Conservation (phyloP, 2,329 filamentous ascomycete species). For the Pleochaeta shiraiana region DNA sequence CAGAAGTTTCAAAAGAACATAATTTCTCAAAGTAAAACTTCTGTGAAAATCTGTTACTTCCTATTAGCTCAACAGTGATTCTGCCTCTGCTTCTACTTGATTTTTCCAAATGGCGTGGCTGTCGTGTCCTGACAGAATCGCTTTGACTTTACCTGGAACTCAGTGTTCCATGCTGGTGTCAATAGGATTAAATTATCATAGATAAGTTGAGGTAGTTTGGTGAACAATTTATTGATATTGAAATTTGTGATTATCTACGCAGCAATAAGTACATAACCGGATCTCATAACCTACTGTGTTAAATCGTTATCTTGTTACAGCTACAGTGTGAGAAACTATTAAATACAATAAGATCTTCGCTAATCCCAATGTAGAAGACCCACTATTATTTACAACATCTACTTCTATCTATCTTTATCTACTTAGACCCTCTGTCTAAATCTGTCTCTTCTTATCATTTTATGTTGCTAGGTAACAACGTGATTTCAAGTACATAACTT, state of each 20-base stretch:
- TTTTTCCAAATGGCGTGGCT: background rate
- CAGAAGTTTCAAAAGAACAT: too few species aligned
- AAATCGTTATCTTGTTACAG: background rate
- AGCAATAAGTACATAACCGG: too few species aligned
- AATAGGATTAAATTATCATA: background rate
- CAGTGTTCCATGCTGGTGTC: background rate
- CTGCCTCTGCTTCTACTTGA: background rate
- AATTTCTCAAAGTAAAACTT: too few species aligned
- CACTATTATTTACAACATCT: too few species aligned
- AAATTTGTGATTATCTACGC: background rate
- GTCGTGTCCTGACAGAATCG: background rate
- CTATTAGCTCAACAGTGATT: too few species aligned
- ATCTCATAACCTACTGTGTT: background rate
- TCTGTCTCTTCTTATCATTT: too few species aligned
- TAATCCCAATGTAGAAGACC: conserved; percentile 3
- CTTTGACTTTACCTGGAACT: background rate
- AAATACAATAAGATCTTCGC: background rate
- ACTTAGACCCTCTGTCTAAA: too few species aligned
- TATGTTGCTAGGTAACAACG: too few species aligned
- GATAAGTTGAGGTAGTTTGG: background rate
- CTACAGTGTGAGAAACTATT: conserved; percentile 1
- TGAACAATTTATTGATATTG: background rate
- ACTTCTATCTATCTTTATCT: too few species aligned
- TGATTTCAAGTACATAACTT: too few species aligned
- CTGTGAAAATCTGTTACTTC: too few species aligned